These are phyloP conservation scores for Stephania japonica DNA, from an alignment of 164 flowering plant species.

Conservation along the genomic window DNA sequence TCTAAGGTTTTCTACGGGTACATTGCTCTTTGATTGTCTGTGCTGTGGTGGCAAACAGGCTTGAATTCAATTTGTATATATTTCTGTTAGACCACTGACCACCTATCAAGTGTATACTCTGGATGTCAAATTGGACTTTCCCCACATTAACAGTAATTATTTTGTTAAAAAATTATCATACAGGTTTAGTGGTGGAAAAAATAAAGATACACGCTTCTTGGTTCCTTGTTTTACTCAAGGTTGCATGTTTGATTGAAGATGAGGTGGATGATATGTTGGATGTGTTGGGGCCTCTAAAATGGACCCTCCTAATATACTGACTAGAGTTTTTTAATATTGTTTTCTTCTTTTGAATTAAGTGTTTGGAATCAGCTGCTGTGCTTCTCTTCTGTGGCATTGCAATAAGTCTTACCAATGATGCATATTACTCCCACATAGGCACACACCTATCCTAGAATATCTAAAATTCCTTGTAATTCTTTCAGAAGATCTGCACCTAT, in stretches of 20 bases:
- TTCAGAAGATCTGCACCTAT: not conserved
- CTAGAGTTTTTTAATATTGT: not conserved
- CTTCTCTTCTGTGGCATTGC: not conserved
- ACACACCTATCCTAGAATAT: not conserved
- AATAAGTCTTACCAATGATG: not conserved
- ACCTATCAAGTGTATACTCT: not conserved
- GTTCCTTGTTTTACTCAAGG: not conserved
- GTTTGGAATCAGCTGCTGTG: not conserved
- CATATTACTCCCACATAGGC: not conserved
- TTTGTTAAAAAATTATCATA: not conserved
- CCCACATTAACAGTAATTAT: not conserved
- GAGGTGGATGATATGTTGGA: not conserved
- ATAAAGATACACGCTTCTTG: not conserved
- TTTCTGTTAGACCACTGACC: not conserved
- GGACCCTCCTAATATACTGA: not conserved
- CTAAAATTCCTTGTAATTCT: not conserved
- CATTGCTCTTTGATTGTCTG: not conserved
- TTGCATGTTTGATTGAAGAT: not conserved
- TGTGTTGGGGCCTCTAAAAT: not conserved
- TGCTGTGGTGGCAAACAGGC: not conserved
- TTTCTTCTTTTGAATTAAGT: not conserved
- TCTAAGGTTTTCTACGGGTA: not conserved
- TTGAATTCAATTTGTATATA: not conserved
- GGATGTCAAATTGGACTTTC: not conserved
- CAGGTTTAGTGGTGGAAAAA: not conserved